Evolutionary conservation across 2,329 filamentous ascomycete species (phyloP).

Genomic region (Fusarium mangiferae): DNA sequence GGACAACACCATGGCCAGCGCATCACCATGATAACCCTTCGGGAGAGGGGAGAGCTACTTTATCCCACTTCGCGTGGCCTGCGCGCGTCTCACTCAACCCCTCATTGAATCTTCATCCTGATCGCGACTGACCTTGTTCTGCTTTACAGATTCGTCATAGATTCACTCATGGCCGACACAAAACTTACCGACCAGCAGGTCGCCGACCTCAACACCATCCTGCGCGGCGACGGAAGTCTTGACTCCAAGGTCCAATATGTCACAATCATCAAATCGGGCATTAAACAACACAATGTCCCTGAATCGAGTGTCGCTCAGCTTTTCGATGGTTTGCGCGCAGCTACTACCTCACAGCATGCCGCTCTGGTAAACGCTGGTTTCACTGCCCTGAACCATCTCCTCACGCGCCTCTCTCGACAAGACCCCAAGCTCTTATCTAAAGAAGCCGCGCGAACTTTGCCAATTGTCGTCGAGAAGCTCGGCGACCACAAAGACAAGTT

Average conservation of each 20-base stretch:
- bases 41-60: constrained; percentile 14
- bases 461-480: constrained; percentile 83
- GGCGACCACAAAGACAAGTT: constrained; percentile 91
- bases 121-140: constrained; percentile 14
- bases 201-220: constrained; percentile 61
- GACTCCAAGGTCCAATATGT: constrained; percentile 78
- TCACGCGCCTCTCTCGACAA: constrained; percentile 87
- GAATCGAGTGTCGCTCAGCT: constrained; percentile 76
- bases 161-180: constrained; percentile 59
- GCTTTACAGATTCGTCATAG: constrained; percentile 32
- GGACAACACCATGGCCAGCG: constrained; percentile 27
- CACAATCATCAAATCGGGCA: constrained; percentile 82
- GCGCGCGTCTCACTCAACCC: constrained; percentile 15
- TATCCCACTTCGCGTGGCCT: constrained; percentile 29
- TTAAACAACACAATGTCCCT: constrained; percentile 92
- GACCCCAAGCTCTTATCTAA: constrained; percentile 78
- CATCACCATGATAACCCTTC: constrained; percentile 29
- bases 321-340: constrained; percentile 83
- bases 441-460: constrained; percentile 76
- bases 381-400: constrained; percentile 85
- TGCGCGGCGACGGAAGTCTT: constrained; percentile 71
- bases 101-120: constrained; percentile 2
- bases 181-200: constrained; percentile 70
- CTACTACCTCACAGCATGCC: constrained; percentile 80
- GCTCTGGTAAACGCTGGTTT: constrained; percentile 85